Evolutionary conservation across 2,329 filamentous ascomycete genomes (phyloP), one percentile per base, ranked within the genome.

Genomic region (Rhytidhysteron rufulum): DNA sequence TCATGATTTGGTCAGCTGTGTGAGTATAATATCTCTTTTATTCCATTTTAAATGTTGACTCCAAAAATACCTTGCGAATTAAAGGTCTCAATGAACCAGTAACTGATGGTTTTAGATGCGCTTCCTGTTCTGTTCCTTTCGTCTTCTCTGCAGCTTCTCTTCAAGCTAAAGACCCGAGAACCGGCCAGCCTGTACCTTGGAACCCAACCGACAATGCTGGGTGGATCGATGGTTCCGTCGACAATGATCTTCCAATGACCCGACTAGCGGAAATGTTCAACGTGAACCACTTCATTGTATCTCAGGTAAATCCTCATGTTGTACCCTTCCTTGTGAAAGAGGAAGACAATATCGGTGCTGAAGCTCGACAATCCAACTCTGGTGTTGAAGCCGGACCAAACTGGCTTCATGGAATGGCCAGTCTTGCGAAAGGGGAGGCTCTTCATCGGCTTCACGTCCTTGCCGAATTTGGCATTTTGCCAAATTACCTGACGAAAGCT

Each of bases 261-360:
- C 80, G 88, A 2, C 73, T 97, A 13, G 83, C 89, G 1, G 89
- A 95, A 58, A 90, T 96, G 85, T 95, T 96, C 72, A 95, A 96
- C 57, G 90, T 96, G 60, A 96, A 96, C 57, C 91, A 96, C 61
- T 96, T 96, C 59, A 96, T 97, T 51, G 91, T 96, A 15, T 95
- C 89, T 0, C 91, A 97, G 62, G 89, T 96, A 37, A 97, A 97
- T 55, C 91, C 91, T 0, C 91, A 97, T 54, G 87, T 96, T 7
- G 80, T 94, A 0, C 88, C 88, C 0, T 95, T 97, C 55, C 70
- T 96, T 13, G 74, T 79, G 13, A 86, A 83, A 50, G 86, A 94
- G 42, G 85, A 88, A 45, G 74, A 77, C 19, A 63, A 77, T 1
- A 57, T 58, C 49, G 40, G 54, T 39, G 41, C 60, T 24, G 63